Evolutionary conservation across 129 eudicot species (phyloP).

Genomic region (Mikania micrantha): DNA sequence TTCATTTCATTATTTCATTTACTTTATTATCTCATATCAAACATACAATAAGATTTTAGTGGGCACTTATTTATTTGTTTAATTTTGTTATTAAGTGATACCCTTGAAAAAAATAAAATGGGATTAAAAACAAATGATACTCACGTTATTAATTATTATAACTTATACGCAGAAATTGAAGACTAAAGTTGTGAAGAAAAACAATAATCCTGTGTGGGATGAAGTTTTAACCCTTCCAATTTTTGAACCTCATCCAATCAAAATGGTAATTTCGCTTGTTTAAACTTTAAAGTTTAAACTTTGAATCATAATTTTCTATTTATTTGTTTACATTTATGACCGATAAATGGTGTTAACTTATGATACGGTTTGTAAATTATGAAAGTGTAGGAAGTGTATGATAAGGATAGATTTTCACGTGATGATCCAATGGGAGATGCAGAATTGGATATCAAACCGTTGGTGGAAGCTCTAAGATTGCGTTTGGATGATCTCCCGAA

Average conservation of each 20-base stretch:
- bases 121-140: too few species aligned
- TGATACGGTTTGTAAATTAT: not conserved
- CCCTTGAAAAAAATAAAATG: too few species aligned
- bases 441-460: conserved; percentile 45
- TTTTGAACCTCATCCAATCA: conserved; percentile 50
- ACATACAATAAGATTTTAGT: too few species aligned
- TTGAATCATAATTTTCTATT: not conserved
- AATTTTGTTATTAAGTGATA: too few species aligned
- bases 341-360: too few species aligned
- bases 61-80: too few species aligned
- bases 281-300: not conserved
- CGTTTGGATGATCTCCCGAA: conserved; percentile 21
- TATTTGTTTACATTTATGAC: not conserved
- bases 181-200: conserved; percentile 54
- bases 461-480: conserved; percentile 34
- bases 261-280: conserved; percentile 37
- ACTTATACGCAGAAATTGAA: conserved; percentile 50
- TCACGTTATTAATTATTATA: too few species aligned
- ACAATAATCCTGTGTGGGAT: conserved; percentile 68
- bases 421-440: conserved; percentile 61
- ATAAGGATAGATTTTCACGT: conserved; percentile 35
- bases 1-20: too few species aligned
- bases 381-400: conserved; percentile 38
- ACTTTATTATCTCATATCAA: too few species aligned
- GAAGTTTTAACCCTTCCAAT: conserved; percentile 62